Percentiles rank a stretch among this genome's conserved stretches.
These are phyloP conservation scores for Zygoascus flipseniorum DNA, from an alignment of 805 yeast genomes.

Conservation along the genomic window DNA sequence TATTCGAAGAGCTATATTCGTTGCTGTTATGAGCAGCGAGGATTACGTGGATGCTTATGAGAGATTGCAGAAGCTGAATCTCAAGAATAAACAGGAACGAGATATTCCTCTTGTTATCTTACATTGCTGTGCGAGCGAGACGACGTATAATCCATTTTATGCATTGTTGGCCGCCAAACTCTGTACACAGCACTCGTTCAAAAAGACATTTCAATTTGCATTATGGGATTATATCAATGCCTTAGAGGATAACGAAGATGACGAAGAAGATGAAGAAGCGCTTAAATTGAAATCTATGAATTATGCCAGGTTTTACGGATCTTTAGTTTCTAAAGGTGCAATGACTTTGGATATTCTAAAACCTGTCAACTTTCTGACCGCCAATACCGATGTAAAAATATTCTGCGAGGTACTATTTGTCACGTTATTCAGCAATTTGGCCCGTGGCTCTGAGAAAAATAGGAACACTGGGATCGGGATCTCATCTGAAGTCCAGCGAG, in stretches of 20 bases:
- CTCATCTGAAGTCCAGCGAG: conserved; percentile 29
- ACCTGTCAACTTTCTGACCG: conserved; percentile 64
- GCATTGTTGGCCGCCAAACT: conserved; percentile 68
- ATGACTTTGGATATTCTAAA: conserved; percentile 67
- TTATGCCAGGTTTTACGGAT: conserved; percentile 75
- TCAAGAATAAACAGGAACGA: conserved; percentile 71
- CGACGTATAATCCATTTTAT: conserved; percentile 83
- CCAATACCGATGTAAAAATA: conserved; percentile 49
- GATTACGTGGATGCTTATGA: conserved; percentile 84
- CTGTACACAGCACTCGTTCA: conserved; percentile 59
- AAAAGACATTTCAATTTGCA: conserved; percentile 80
- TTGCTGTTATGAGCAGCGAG: conserved; percentile 90
- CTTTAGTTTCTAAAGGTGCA: conserved; percentile 61
- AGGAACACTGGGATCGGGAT: background rate
- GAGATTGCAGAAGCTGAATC: conserved; percentile 67
- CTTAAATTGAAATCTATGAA: conserved; percentile 56
- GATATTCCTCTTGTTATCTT: conserved; percentile 80
- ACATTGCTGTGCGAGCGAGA: conserved; percentile 81
- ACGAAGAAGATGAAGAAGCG: conserved; percentile 30
- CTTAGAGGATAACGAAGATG: conserved; percentile 26
- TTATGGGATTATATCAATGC: conserved; percentile 78
- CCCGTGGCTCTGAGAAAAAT: conserved; percentile 26
- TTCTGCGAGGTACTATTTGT: conserved; percentile 70
- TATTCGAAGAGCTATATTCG: conserved; percentile 84
- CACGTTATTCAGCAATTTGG: conserved; percentile 51